Conservation (phyloP, 2,329 filamentous ascomycete species). For the Hypomyces perniciosus region DNA sequence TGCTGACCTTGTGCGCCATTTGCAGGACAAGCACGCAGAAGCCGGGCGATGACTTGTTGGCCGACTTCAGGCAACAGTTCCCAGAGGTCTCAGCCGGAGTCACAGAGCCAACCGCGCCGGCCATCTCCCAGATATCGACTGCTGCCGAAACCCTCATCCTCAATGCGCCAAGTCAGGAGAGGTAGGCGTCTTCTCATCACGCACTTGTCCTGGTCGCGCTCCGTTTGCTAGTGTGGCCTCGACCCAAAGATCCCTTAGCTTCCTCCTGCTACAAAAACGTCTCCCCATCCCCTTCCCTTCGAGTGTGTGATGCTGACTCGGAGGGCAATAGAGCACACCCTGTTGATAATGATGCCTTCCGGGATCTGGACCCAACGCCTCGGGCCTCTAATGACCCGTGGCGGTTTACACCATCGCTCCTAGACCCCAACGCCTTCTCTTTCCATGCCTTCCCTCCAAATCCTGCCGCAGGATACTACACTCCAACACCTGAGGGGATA, state of each 20-base stretch:
- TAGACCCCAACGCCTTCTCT: slow-evolving; percentile 78
- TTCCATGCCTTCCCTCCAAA: slow-evolving; percentile 70
- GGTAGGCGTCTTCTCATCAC: slow-evolving; percentile 16
- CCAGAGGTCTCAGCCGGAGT: slow-evolving; percentile 60
- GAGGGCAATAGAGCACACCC: slow-evolving; percentile 18
- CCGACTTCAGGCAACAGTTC: slow-evolving; percentile 76
- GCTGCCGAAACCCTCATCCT: slow-evolving; percentile 14
- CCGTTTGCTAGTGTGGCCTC: background rate
- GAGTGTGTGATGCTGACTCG: background rate
- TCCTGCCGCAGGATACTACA: slow-evolving; percentile 78
- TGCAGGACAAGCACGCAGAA: slow-evolving; percentile 70
- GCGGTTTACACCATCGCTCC: slow-evolving; percentile 80
- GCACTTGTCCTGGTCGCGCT: background rate
- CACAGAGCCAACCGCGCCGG: slow-evolving; percentile 37
- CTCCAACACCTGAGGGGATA: slow-evolving; percentile 75
- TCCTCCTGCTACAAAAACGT: background rate
- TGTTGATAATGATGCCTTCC: slow-evolving; percentile 35
- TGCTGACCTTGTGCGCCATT: background rate
- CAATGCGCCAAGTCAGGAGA: slow-evolving; percentile 20
- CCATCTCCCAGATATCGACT: slow-evolving; percentile 31
- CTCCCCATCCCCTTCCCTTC: background rate
- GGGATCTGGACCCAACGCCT: slow-evolving; percentile 76
- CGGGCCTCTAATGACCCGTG: slow-evolving; percentile 74
- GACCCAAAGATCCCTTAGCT: too few relatives aligned
- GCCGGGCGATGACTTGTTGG: slow-evolving; percentile 74